These are phyloP conservation scores for Tetrapisispora fleetii DNA, from an alignment of 805 yeast species.

Conservation along the genomic window DNA sequence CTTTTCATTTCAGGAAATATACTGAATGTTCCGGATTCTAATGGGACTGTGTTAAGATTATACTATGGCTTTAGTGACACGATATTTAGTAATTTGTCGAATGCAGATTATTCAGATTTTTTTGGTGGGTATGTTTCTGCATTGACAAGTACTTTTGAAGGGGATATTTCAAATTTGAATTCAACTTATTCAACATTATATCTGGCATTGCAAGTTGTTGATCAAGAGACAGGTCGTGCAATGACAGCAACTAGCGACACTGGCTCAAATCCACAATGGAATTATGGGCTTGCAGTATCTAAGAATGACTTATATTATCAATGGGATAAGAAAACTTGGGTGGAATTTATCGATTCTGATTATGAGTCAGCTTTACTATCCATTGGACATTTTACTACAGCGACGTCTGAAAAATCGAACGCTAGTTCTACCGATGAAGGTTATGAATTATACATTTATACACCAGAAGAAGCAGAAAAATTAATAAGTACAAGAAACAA, in stretches of 20 bases:
- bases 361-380: conserved; percentile 54
- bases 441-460: conserved; percentile 39
- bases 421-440: conserved; percentile 15
- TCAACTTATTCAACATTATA: conserved; percentile 18
- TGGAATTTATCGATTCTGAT: conserved; percentile 59
- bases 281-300: conserved; percentile 57
- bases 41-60: conserved; percentile 14
- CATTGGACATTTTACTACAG: conserved; percentile 39
- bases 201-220: conserved; percentile 18
- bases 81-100: conserved; percentile 8
- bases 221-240: conserved; percentile 13
- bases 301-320: conserved; percentile 54
- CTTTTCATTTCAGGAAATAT: conserved; percentile 30
- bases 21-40: conserved; percentile 21
- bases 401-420: not conserved
- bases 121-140: conserved; percentile 24
- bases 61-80: conserved; percentile 23
- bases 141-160: conserved; percentile 19
- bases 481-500: conserved; percentile 32
- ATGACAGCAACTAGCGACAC: conserved; percentile 3
- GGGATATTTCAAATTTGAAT: conserved; percentile 6
- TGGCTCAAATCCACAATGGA: conserved; percentile 34
- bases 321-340: conserved; percentile 54
- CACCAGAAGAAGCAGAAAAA: conserved; percentile 30
- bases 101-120: conserved; percentile 11